These are phyloP conservation scores for Fraxinus nigra DNA, from an alignment of 305 asterid genomes.

Conservation along the genomic window DNA sequence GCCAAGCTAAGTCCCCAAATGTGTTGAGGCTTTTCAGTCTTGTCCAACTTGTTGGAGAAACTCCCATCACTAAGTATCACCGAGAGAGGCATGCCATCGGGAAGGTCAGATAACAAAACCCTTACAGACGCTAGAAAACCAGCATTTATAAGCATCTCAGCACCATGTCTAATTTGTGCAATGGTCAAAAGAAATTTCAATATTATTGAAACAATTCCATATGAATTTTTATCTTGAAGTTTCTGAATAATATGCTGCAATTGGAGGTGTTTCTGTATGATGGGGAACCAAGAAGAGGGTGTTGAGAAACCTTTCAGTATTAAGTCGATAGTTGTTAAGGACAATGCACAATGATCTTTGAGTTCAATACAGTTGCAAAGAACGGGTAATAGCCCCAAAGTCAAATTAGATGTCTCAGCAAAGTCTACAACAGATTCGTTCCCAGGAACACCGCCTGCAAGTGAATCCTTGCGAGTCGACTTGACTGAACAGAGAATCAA, in stretches of 20 bases:
- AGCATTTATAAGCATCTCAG: conserved; percentile 74
- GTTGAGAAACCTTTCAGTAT: conserved; percentile 65
- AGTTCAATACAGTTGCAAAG: conserved; percentile 66
- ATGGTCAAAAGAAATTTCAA: conserved; percentile 81
- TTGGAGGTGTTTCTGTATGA: conserved; percentile 66
- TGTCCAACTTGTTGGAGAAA: conserved; percentile 36
- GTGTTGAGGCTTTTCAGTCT: conserved; percentile 50
- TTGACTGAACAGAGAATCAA: conserved; percentile 59
- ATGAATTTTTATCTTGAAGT: conserved; percentile 53
- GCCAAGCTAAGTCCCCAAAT: conserved; percentile 94
- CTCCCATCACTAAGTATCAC: conserved; percentile 46
- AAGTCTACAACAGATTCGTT: conserved; percentile 37
- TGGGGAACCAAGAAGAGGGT: conserved; percentile 73
- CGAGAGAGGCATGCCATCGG: conserved; percentile 45
- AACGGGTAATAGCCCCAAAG: conserved; percentile 72
- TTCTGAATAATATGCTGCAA: conserved; percentile 59
- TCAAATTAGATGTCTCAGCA: conserved; percentile 55
- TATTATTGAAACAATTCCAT: conserved; percentile 41
- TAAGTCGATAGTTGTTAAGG: conserved; percentile 64
- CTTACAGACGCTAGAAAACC: conserved; percentile 69
- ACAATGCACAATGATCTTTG: conserved; percentile 53
- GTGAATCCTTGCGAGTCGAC: conserved; percentile 34
- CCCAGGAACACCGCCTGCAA: conserved; percentile 25
- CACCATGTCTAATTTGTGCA: conserved; percentile 69
- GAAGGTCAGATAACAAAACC: conserved; percentile 47